Percentiles rank a stretch among this genome's conserved stretches.
phyloP scores from a whole-genome alignment of 163 green algal species.

The Volvox carteri region DNA sequence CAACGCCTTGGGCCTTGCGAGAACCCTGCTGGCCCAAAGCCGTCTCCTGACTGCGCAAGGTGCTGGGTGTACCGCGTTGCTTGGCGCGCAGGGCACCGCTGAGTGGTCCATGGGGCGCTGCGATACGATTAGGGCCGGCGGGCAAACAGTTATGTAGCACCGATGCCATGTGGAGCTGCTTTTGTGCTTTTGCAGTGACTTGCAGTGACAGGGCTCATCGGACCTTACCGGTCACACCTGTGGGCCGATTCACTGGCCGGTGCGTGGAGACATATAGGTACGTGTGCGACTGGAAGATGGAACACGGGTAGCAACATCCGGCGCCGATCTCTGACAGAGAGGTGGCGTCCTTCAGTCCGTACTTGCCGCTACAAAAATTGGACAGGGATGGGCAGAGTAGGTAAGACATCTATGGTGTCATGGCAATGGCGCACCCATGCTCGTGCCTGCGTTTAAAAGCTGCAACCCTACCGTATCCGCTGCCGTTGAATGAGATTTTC shows the following conservation, averaged over 20 bases:
- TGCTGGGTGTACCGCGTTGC: not conserved
- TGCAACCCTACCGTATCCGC: conserved; percentile 24
- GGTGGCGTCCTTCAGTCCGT: not conserved
- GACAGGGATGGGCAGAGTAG: not conserved
- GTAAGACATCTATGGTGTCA: not conserved
- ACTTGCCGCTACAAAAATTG: conserved; percentile 33
- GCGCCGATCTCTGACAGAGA: conserved; percentile 15
- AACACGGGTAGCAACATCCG: conserved; percentile 45
- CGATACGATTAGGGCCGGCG: not conserved
- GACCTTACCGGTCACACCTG: not conserved
- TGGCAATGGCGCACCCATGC: too few species aligned
- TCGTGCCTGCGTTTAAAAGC: too few species aligned
- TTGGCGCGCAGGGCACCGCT: not conserved
- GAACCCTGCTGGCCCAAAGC: not conserved
- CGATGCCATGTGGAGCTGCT: too few species aligned
- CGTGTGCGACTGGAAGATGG: conserved; percentile 31
- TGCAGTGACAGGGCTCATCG: too few species aligned
- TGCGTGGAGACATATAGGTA: conserved; percentile 2
- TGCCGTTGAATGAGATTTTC: conserved; percentile 34
- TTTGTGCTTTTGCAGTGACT: too few species aligned
- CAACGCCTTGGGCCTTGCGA: not conserved
- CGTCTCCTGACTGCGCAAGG: not conserved
- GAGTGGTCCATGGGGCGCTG: conserved; percentile 7
- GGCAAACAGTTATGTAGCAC: too few species aligned
- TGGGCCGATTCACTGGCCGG: not conserved